Base-by-base conservation (phyloP, 805 yeast species). In the Candida mattraensis region DNA sequence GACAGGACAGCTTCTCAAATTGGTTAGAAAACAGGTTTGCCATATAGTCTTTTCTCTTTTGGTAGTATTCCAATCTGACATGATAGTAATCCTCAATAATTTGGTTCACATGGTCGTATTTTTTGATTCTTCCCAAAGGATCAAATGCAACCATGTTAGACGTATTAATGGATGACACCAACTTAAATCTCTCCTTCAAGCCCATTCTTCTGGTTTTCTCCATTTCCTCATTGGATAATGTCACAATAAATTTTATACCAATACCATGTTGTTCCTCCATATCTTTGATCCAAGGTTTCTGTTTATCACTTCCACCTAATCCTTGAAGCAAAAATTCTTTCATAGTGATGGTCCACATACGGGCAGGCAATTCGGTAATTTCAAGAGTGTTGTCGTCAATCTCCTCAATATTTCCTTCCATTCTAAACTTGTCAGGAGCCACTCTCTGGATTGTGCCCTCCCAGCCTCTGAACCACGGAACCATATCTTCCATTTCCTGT, bases 381-480 rank as follows among this genome's bases (percentile, higher is more conserved):
- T 85, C 96, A 29, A 93, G 50, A 0, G 93, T 83, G 36, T 72
- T 81, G 19, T 80, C 83, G 44, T 87, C 96, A 33, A 83, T 55
- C 58, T 87, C 86, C 51, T 84, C 88, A 51, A 91, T 83, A 37
- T 70, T 71, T 47, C 99, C 99, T 47, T 74, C 77, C 47, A 87
- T 76, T 53, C 79, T 78, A 62, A 72, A 93, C 51, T 76, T 83
- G 37, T 82, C 93, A n/a, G 65, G 58, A 7, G 73, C 80, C 18
- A 72, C 60, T 45, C 74, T 71, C 51, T 82, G 87, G 30, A 89
- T 71, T 1, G 73, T 67, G 30, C 99, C 99, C 28, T 78, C 81
- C 98, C 98, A 93, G 12, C 96, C 98, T 58, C 86, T 79, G 58
- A 72, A 93, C 98, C 98, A 93, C 1, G 99, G 99, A 7, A 65